These are phyloP conservation scores for Schwanniomyces sp. DNA, from an alignment of 805 yeast species.

Conservation along the genomic window DNA sequence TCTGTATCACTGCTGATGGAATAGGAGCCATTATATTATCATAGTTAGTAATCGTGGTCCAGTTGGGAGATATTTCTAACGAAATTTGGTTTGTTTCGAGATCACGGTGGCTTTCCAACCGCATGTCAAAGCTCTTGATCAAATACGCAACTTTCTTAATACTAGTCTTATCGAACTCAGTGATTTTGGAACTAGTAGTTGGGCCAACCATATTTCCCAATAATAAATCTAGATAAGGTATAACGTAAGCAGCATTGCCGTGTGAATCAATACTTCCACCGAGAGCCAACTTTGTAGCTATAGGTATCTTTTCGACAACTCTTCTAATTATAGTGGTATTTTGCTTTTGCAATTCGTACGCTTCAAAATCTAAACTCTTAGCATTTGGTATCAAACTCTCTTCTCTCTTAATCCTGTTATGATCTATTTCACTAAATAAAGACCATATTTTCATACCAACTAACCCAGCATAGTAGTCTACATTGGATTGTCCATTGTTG, in stretches of 20 bases:
- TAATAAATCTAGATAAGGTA: slow-evolving; percentile 34
- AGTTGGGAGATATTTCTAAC: slow-evolving; percentile 32
- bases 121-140: slow-evolving; percentile 38
- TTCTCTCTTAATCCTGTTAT: slow-evolving; percentile 12
- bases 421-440: slow-evolving; percentile 61
- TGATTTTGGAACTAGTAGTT: slow-evolving; percentile 14
- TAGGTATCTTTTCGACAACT: slow-evolving; percentile 28
- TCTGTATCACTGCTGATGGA: slow-evolving; percentile 11
- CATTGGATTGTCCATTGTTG: slow-evolving; percentile 34
- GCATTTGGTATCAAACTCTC: slow-evolving; percentile 30
- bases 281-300: slow-evolving; percentile 25
- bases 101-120: slow-evolving; percentile 37
- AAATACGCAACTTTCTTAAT: slow-evolving; percentile 38
- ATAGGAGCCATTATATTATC: slow-evolving; percentile 17
- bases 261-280: slow-evolving; percentile 23
- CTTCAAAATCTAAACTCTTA: slow-evolving; percentile 35
- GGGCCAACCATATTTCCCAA: slow-evolving; percentile 16
- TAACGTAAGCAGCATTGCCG: slow-evolving; percentile 24
- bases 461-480: slow-evolving; percentile 52
- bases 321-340: slow-evolving; percentile 31
- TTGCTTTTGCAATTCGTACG: slow-evolving; percentile 35
- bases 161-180: slow-evolving; percentile 26
- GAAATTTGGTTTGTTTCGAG: slow-evolving; percentile 26
- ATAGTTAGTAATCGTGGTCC: slow-evolving; percentile 32
- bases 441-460: slow-evolving; percentile 63